Evolutionary conservation across 805 yeast species (phyloP), one percentile per base, ranked within the genome.

Genomic region (Maudiozyma pseudohumilis): DNA sequence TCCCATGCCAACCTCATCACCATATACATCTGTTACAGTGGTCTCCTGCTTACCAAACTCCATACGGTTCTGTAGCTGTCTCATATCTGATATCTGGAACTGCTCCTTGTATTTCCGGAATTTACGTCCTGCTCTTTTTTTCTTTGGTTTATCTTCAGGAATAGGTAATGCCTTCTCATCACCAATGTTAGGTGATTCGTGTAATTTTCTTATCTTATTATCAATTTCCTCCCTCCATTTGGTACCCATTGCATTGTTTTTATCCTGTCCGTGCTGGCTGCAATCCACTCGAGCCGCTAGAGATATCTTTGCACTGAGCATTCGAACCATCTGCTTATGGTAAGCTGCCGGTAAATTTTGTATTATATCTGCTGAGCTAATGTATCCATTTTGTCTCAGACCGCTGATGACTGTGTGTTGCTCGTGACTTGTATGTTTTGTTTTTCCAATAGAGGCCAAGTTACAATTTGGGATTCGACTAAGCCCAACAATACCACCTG

Each of bases 61-160:
- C 74, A 88, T 70, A 51, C 82, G 74, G 55, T 89, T 87, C 50
- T 85, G 95, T 3, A 94, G 81, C 46, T 76, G 80, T 25, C 87
- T 77, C 31, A 83, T 55, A 38, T 87, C 94, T 0, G 95, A 80
- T 69, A 82, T 70, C 50, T 78, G 79, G 60, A 80, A 78, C 52
- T 83, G 77, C 53, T 86, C 83, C 56, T 84, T 86, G 64, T 75
- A 71, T 58, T 86, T 87, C 35, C 95, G 68, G 47, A 81, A 70
- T 39, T 89, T 64, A 45, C 77, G 66, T 1, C 98, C 98, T 2
- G 94, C 96, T 49, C 98, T 68, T 48, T 79, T 83, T 60, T 85
- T 84, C 4, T 89, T 77, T 34, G 77, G 74, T 38, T 69, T 70
- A 39, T 87, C 95, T 13, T 74, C 65, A 0, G 96, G 96, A 4